A percentile compares a stretch with the other conserved stretches of the same genome.
Evolutionary conservation across 352 stramenopile genomes (phyloP).

Genomic region (Blastocystis sp.): DNA sequence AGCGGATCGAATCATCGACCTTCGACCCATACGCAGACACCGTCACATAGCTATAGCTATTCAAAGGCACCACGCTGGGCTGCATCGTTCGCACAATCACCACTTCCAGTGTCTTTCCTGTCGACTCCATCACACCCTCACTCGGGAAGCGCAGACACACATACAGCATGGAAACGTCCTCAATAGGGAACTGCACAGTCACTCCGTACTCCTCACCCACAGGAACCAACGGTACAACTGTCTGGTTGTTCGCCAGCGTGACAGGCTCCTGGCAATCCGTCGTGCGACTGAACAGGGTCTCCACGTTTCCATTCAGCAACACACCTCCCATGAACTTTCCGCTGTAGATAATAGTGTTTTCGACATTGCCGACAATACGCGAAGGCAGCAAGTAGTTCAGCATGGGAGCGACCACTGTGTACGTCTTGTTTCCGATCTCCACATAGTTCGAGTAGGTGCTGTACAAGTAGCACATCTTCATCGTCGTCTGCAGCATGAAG

Average conservation of each 20-base stretch:
- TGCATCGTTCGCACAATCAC: conserved; percentile 2
- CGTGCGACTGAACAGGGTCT: background rate
- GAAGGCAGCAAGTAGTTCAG: conserved; percentile 26
- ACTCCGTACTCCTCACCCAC: background rate
- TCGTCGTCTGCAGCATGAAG: background rate
- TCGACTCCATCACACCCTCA: background rate
- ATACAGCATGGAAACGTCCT: background rate
- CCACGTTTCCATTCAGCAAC: background rate
- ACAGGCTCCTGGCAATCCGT: background rate
- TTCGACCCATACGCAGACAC: conserved; percentile 8
- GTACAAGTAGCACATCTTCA: conserved; percentile 57
- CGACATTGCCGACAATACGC: conserved; percentile 50
- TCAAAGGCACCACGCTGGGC: conserved; percentile 9
- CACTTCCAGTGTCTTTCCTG: background rate
- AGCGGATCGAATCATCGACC: background rate
- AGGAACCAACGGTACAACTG: background rate
- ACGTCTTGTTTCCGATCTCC: background rate
- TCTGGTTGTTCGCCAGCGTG: background rate
- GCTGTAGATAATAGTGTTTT: conserved; percentile 15
- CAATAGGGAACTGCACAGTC: background rate
- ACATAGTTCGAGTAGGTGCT: background rate
- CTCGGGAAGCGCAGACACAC: conserved; percentile 42
- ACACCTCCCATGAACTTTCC: conserved; percentile 34
- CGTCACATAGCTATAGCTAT: background rate
- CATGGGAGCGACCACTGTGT: conserved; percentile 6